Conservation (phyloP, 2,329 filamentous ascomycete species). For the Colletotrichum graminicola region DNA sequence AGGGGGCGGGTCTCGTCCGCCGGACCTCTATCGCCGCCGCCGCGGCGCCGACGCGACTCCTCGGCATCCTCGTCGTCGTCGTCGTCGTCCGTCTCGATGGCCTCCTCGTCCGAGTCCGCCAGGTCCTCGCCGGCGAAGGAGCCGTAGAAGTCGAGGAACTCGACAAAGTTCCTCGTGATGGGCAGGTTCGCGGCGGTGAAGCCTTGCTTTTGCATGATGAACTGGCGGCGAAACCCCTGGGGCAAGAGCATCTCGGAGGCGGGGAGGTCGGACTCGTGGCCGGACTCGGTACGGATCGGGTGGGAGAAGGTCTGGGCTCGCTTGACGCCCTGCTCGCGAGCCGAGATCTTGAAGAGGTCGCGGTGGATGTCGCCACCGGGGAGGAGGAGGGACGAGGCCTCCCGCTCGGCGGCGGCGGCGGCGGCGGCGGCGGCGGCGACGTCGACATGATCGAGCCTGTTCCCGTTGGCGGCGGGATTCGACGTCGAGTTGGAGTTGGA, state of each 20-base stretch:
- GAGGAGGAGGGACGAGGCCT: constrained; percentile 76
- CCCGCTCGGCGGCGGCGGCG: constrained; percentile 38
- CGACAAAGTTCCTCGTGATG: constrained; percentile 78
- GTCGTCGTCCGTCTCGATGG: constrained; percentile 59
- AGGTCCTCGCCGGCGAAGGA: constrained; percentile 82
- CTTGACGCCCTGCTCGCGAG: constrained; percentile 62
- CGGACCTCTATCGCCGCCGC: constrained; percentile 52
- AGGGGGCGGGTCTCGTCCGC: constrained; percentile 70
- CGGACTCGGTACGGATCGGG: constrained; percentile 48
- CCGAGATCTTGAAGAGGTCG: constrained; percentile 80
- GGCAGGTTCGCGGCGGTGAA: constrained; percentile 53
- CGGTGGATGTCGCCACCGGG: constrained; percentile 85
- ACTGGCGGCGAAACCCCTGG: constrained; percentile 61
- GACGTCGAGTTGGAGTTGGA: constrained; percentile 14
- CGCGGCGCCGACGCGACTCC: constrained; percentile 45
- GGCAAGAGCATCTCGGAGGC: constrained; percentile 42
- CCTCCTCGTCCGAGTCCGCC: constrained; percentile 71
- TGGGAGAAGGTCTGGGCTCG: constrained; percentile 78
- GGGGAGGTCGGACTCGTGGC: constrained; percentile 42
- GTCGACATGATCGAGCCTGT: constrained; percentile 37
- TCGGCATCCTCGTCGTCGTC: constrained; percentile 57
- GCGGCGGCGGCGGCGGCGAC: constrained; percentile 44
- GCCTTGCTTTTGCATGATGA: constrained; percentile 53
- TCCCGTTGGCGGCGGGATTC: constrained; percentile 3
- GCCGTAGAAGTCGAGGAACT: constrained; percentile 81